Evolutionary conservation across 148 eudicot species (phyloP).

Genomic region (Rhododendron henanense): DNA sequence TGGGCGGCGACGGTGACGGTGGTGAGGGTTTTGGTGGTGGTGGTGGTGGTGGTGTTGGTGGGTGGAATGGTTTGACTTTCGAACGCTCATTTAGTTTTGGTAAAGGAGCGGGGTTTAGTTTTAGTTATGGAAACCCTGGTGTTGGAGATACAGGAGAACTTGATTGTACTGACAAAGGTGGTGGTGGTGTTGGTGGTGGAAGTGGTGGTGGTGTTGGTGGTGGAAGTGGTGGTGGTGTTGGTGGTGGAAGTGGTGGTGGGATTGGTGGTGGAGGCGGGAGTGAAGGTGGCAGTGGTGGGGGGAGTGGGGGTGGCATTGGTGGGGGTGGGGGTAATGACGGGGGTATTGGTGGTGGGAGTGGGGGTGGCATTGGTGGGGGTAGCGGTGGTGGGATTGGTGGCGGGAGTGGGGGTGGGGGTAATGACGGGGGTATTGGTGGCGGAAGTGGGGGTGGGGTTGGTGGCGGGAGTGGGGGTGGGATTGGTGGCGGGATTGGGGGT

Average conservation of each 20-base stretch:
- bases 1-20: neutral
- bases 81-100: conserved; percentile 14
- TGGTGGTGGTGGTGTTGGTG: conserved; percentile 4
- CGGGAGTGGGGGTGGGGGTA: neutral
- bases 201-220: too few relatives aligned
- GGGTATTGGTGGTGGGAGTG: too few relatives aligned
- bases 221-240: too few relatives aligned
- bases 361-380: neutral
- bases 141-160: neutral
- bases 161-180: conserved; percentile 3
- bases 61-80: neutral
- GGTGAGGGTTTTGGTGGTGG: neutral
- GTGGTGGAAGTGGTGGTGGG: neutral
- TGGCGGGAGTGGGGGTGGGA: neutral
- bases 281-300: neutral
- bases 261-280: neutral
- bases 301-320: too few relatives aligned
- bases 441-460: neutral
- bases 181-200: neutral
- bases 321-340: too few relatives aligned
- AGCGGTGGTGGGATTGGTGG: neutral
- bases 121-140: conserved; percentile 14
- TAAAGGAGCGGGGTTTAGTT: conserved; percentile 10
- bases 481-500: neutral
- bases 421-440: neutral